Evolutionary conservation across 2,329 filamentous ascomycete species (phyloP), one percentile per base, ranked within the genome.

Genomic region (Elsinoe ampelina): DNA sequence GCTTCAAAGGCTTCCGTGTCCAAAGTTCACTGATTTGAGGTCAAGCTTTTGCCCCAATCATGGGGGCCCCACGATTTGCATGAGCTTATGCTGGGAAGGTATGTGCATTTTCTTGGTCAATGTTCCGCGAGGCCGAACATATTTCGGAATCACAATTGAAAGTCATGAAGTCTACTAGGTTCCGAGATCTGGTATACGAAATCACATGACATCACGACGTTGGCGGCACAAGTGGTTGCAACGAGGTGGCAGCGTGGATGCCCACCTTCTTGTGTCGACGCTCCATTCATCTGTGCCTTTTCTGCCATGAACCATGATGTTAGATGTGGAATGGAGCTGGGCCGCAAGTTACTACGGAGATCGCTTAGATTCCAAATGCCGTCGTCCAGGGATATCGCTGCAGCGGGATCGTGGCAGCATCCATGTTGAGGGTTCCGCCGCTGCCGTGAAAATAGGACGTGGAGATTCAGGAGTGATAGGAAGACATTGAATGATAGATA

Each of bases 281-380:
- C 7, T 30, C 26, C 26, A 30, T 30, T 30, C 26, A 30, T 30
- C 7, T 30, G 26, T 30, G n/a, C 3, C 17, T 26, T 17, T 45
- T 45, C 41, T 45, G 41, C 41, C 41, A 45, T 26, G 19, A 45
- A 12, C 41, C 19, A 45, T 26, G 41, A 45, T 12, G 30, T 19
- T 15, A 45, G 20, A 19, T 13, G 20, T 12, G 26, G 19, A 45
- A 26, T 12, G 12, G 13, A 3, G n/a, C 10, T 17, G 19, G 26
- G 20, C 41, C 41, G 20, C 26, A n/a, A 19, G 19, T 30, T 10
- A 26, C 41, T 45, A 45, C 41, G 41, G 41, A 45, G 26, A 26
- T 45, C 41, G 41, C 41, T 45, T 26, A 45, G 41, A 45, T 45
- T 45, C 41, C 41, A 45, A 45, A 45, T 45, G 41, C 19, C 30